These are phyloP conservation scores for Funneliformis mosseae DNA, from an alignment of 192 early-diverging fungal genomes.

Conservation along the genomic window DNA sequence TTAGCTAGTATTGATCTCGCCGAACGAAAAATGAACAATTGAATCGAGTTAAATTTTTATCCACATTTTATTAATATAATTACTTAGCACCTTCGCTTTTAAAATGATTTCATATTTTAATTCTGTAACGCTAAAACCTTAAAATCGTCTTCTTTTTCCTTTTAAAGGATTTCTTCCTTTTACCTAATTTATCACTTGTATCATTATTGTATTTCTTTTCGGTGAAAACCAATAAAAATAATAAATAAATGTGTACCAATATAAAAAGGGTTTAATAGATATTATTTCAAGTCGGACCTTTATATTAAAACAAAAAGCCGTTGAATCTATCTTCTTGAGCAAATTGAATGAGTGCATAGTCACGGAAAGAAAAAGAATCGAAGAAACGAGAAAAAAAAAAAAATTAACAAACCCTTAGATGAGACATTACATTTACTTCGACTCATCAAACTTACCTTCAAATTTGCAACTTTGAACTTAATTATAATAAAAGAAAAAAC, in stretches of 20 bases:
- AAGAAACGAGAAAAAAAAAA: too few species aligned
- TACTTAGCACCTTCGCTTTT: too few species aligned
- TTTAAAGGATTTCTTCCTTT: background rate
- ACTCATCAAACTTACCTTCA: background rate
- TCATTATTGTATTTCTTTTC: background rate
- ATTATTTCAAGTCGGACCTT: too few species aligned
- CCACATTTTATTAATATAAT: background rate
- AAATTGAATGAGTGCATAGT: background rate
- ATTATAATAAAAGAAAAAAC: background rate
- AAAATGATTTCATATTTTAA: too few species aligned
- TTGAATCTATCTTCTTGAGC: background rate
- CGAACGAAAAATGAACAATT: slow-evolving; percentile 41
- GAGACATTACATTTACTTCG: too few species aligned
- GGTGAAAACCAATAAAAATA: background rate
- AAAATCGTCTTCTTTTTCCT: background rate
- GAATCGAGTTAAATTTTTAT: background rate
- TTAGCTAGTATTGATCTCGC: slow-evolving; percentile 74
- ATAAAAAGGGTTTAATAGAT: background rate
- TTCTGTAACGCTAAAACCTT: too few species aligned
- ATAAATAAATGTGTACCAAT: background rate
- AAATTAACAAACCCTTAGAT: background rate
- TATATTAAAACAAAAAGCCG: background rate
- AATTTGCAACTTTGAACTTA: background rate
- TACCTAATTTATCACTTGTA: background rate
- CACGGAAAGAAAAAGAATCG: background rate